Base-by-base conservation (phyloP, 2,329 filamentous ascomycete species). In the Cladobotryum mycophilum region DNA sequence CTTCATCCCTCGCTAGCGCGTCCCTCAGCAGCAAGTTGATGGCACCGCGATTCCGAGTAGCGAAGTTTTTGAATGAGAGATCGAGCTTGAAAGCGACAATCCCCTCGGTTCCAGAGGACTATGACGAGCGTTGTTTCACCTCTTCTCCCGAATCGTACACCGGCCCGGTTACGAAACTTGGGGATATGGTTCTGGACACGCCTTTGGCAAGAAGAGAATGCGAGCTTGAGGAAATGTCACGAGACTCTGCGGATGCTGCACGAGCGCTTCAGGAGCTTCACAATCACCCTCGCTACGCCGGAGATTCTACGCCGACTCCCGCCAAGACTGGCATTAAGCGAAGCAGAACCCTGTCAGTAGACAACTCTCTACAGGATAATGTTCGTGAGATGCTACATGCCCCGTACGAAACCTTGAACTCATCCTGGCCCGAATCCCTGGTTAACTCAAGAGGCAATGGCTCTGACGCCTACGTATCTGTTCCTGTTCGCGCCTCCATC, bases 291-390 rank as follows among this genome's bases (percentile, higher is more conserved):
- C 35, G 34, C 6, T 63, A 67, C 49, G 68, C 65, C 33, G 60
- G 61, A 18, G 63, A 70, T 56, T 60, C 73, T 48, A 67, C 65
- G 14, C 62, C 68, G 14, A 60, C 59, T 20, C 40, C 47, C n/a
- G 59, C 62, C 30, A 68, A 64, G 45, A 65, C 61, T 25, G 74
- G 74, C 20, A 68, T 70, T 52, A 87, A 87, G 72, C 78, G 84
- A 58, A 79, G 77, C 60, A 74, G 82, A 46, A 75, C 81, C 13
- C 60, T 70, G 7, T 85, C 81, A 13, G 73, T 79, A 49, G 82
- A 86, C 52, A 70, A 74, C 51, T 68, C 72, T n/a, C 70, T 84
- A 8, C 84, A 87, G 61, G 81, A 86, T 53, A 84, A 85, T 52
- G 84, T 88, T 11, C 81, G 84, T 48, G 78, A 82, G 47, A 73